Evolutionary conservation across 1,284 basidiomycete species (phyloP), one percentile per base, ranked within the genome.

Genomic region (Schizopora paradoxa): DNA sequence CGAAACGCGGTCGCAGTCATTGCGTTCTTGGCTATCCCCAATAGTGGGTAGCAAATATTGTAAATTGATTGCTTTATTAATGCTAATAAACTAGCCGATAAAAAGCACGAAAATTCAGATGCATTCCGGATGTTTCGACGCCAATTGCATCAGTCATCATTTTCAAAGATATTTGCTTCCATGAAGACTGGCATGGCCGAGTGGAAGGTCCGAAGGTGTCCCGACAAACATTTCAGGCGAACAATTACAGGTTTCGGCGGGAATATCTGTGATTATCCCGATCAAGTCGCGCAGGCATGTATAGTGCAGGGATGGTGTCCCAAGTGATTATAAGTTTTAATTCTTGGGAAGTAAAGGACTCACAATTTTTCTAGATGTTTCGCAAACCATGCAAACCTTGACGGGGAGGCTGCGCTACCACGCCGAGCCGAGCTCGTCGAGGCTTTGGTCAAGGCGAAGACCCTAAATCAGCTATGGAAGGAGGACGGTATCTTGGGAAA

Each of bases 261-360:
- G 13, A 43, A 47, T 27, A 51, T 51, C 8, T 38, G 33, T 8
- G 51, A 52, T 33, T 52, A 52, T 51, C 51, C 51, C 7, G 49
- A 52, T 27, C 51, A 52, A 34, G 43, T 23, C 2, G 18, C 43
- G 10, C 16, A 43, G 11, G 48, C 49, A 14, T 38, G 40, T 35
- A 28, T 52, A 11, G 48, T 51, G 3, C 32, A 41, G 26, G 45
- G 48, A 4, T 52, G 51, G 51, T 52, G 51, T 43, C 32, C 43
- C 8, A 51, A 16, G 51, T 52, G 34, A 37, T 48, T 52, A 14
- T 14, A 8, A 14, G 8, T 31, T 14, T 10, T 31, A 31, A 8
- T 31, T 14, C 8, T 10, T 31, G 28, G 28, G 10, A 10, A 14
- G 14, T 10, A 10, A 14, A 31, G 8, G 14, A 10, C 28, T 31